These are phyloP conservation scores for Plasmodium cynomolgi DNA, from an alignment of 169 alveolate species.

Conservation along the genomic window DNA sequence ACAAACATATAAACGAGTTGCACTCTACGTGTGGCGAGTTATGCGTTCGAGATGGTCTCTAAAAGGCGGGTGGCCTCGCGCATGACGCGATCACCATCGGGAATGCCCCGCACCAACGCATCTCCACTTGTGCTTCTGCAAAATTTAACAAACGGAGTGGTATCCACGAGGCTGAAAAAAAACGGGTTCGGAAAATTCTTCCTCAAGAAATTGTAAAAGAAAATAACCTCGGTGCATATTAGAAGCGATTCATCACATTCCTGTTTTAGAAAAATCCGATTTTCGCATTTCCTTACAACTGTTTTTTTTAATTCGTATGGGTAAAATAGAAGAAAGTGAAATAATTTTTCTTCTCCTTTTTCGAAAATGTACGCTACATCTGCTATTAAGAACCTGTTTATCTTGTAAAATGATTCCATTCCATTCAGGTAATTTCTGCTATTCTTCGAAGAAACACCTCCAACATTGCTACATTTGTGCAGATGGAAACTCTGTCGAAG, in stretches of 20 bases:
- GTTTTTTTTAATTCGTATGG: slow-evolving; percentile 55
- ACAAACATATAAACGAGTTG: neutral
- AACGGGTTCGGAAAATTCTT: neutral
- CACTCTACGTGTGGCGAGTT: neutral
- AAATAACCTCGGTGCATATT: slow-evolving; percentile 27
- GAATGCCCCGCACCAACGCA: neutral
- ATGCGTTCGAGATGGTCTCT: neutral
- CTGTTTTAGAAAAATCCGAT: neutral
- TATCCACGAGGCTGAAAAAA: slow-evolving; percentile 29
- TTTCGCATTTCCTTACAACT: slow-evolving; percentile 3
- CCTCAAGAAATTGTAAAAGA: slow-evolving; percentile 30
- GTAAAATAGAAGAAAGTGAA: slow-evolving; percentile 33
- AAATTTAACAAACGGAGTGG: slow-evolving; percentile 47
- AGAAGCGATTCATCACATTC: slow-evolving; percentile 37
- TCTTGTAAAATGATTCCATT: slow-evolving; percentile 38
- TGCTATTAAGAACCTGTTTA: slow-evolving; percentile 16
- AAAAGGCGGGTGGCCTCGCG: neutral
- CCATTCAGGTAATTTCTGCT: neutral
- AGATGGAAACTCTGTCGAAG: neutral
- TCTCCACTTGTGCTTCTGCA: neutral
- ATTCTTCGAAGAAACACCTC: neutral
- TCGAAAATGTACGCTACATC: slow-evolving; percentile 29
- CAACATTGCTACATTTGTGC: neutral
- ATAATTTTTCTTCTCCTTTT: slow-evolving; percentile 13
- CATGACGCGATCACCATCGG: slow-evolving; percentile 1